Conservation (phyloP, 2,329 filamentous ascomycete genomes). For the Ophiostoma pallidulum region DNA sequence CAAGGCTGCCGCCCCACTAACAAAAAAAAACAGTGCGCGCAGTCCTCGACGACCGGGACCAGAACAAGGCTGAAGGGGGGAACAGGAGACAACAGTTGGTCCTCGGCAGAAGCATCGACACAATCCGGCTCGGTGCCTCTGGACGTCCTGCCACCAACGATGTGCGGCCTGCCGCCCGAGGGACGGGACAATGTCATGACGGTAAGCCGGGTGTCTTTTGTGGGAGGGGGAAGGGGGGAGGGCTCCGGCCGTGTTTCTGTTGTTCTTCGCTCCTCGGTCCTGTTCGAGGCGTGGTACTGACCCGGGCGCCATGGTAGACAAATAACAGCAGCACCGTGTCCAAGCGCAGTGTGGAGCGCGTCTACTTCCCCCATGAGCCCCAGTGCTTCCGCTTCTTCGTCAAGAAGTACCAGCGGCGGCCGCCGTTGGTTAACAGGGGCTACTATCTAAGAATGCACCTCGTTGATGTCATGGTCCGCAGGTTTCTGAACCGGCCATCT, state of each 20-base stretch:
- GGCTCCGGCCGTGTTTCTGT: too few relatives aligned
- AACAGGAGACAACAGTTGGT: too few relatives aligned
- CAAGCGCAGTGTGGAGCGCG: conserved; percentile 81
- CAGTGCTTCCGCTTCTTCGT: conserved; percentile 88
- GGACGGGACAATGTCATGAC: conserved; percentile 44
- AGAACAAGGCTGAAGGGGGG: too few relatives aligned
- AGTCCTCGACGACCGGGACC: too few relatives aligned
- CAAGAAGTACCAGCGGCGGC: conserved; percentile 67
- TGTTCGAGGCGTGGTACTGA: background rate
- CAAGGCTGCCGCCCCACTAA: too few relatives aligned
- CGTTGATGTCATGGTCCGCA: conserved; percentile 62
- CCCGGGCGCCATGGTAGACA: conserved; percentile 44
- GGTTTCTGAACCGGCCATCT: conserved; percentile 52
- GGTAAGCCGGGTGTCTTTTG: too few relatives aligned
- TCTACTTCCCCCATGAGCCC: conserved; percentile 68
- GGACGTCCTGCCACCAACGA: background rate
- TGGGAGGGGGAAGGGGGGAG: too few relatives aligned
- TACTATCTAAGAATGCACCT: conserved; percentile 81
- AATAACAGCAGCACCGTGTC: conserved; percentile 90
- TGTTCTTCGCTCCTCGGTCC: background rate
- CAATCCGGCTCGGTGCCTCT: too few relatives aligned
- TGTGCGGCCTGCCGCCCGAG: conserved; percentile 3
- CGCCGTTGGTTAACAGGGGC: conserved; percentile 83
- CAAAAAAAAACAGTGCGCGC: background rate
- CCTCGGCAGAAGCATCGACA: too few relatives aligned